phyloP scores from a whole-genome alignment of 768 basidiomycete genomes.

The Hypholoma fasciculare region DNA sequence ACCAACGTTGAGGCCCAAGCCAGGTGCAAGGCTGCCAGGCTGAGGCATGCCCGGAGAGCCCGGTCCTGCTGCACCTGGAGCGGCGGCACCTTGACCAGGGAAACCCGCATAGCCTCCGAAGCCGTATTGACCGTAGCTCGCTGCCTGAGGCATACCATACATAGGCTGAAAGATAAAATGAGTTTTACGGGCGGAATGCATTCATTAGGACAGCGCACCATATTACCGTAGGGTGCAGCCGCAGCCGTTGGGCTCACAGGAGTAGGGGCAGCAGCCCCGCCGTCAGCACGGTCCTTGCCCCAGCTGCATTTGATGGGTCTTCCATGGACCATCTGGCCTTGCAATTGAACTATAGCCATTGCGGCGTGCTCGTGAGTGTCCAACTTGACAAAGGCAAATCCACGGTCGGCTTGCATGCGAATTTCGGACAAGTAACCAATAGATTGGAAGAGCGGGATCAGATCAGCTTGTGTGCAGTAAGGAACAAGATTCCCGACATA shows the following conservation, averaged over 20 bases:
- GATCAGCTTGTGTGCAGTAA: conserved; percentile 95
- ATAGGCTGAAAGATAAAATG: conserved; percentile 54
- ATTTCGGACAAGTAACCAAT: conserved; percentile 99
- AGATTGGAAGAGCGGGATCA: conserved; percentile 97
- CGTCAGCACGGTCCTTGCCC: conserved; percentile 94
- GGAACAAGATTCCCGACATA: conserved; percentile 99
- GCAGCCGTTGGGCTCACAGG: conserved; percentile 61
- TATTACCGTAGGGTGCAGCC: conserved; percentile 72
- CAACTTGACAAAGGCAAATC: conserved; percentile 98
- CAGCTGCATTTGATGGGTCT: conserved; percentile 98
- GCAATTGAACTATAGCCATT: conserved; percentile 95
- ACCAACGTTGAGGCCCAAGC: conserved; percentile 53
- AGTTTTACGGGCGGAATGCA: background rate
- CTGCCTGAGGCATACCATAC: conserved; percentile 89
- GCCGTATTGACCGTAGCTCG: conserved; percentile 73
- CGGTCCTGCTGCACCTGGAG: conserved; percentile 46
- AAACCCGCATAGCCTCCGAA: conserved; percentile 76
- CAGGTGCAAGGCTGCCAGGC: conserved; percentile 51
- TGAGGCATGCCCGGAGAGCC: conserved; percentile 64
- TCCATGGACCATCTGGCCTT: conserved; percentile 97
- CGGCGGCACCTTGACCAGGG: conserved; percentile 55
- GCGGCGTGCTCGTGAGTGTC: conserved; percentile 99
- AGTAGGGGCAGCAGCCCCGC: conserved; percentile 50
- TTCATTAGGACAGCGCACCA: conserved; percentile 51
- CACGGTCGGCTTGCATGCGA: conserved; percentile 98